A percentile compares a stretch with the other conserved stretches of the same genome.
These are phyloP conservation scores for Phytophthora capsici DNA, from an alignment of 352 stramenopile species.

Conservation along the genomic window DNA sequence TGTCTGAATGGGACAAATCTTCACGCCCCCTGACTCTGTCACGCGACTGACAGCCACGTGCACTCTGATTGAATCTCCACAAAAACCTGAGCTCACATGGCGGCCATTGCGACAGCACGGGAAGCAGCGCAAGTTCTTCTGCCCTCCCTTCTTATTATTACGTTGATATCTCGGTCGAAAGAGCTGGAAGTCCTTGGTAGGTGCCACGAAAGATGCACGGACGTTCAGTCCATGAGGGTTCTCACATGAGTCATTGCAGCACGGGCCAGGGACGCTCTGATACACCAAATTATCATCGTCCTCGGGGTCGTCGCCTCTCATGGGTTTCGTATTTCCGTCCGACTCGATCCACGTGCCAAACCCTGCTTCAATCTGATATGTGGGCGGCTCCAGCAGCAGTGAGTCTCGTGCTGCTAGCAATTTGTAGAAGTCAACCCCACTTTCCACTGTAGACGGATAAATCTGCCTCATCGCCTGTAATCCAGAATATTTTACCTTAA, in stretches of 20 bases:
- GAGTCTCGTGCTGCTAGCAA: conserved; percentile 76
- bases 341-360: conserved; percentile 88
- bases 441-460: conserved; percentile 70
- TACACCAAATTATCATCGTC: conserved; percentile 77
- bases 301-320: conserved; percentile 70
- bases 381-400: conserved; percentile 76
- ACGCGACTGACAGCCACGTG: conserved; percentile 80
- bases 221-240: conserved; percentile 85
- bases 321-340: conserved; percentile 79
- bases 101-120: conserved; percentile 80
- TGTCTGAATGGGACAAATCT: conserved; percentile 82
- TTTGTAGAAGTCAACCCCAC: conserved; percentile 80
- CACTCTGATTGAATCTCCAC: conserved; percentile 84
- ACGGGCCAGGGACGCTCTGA: conserved; percentile 75
- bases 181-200: conserved; percentile 79
- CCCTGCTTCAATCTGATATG: conserved; percentile 85
- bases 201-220: conserved; percentile 78
- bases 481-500: conserved; percentile 82
- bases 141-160: conserved; percentile 91
- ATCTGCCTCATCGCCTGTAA: conserved; percentile 77
- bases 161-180: conserved; percentile 86
- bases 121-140: conserved; percentile 91
- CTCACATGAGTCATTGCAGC: conserved; percentile 85
- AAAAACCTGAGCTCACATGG: conserved; percentile 88
- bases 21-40: conserved; percentile 78